Conservation (phyloP, 345 rosid species). For the Brassica rapa region DNA sequence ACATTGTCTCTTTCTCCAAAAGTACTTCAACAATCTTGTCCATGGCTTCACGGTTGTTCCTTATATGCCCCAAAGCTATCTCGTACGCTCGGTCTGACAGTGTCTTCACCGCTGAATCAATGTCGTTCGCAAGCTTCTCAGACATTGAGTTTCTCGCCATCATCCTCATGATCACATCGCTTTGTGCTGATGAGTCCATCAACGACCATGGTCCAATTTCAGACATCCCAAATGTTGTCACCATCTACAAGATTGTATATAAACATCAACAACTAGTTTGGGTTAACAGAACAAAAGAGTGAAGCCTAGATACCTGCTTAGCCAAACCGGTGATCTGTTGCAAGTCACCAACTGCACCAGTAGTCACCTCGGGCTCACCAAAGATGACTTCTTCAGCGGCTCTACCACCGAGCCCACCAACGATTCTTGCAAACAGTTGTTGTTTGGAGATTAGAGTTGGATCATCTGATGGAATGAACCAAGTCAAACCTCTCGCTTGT, state of each 20-base stretch:
- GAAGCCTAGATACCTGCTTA: constrained; percentile 58
- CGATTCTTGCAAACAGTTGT: constrained; percentile 70
- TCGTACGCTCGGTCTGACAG: constrained; percentile 78
- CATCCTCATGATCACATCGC: constrained; percentile 95
- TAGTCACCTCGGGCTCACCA: constrained; percentile 72
- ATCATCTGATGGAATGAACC: constrained; percentile 73
- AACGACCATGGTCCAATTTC: constrained; percentile 97
- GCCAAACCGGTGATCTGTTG: constrained; percentile 82
- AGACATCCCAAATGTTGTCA: constrained; percentile 94
- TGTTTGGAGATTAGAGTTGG: constrained; percentile 61
- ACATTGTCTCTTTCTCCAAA: constrained; percentile 83
- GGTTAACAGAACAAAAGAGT: neutral
- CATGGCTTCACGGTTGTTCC: constrained; percentile 91
- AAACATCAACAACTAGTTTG: neutral
- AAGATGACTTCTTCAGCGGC: constrained; percentile 79
- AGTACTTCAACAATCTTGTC: constrained; percentile 97
- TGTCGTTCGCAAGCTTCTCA: constrained; percentile 90
- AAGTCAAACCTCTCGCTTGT: constrained; percentile 78
- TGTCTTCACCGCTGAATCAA: constrained; percentile 71
- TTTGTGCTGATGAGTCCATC: constrained; percentile 78
- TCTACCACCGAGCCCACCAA: constrained; percentile 77
- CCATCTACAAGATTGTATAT: constrained; percentile 67
- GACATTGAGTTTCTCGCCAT: constrained; percentile 92
- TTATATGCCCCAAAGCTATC: constrained; percentile 73
- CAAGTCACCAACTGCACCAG: constrained; percentile 77